phyloP scores from a whole-genome alignment of 768 basidiomycete genomes.

The Amanita phalloides region DNA sequence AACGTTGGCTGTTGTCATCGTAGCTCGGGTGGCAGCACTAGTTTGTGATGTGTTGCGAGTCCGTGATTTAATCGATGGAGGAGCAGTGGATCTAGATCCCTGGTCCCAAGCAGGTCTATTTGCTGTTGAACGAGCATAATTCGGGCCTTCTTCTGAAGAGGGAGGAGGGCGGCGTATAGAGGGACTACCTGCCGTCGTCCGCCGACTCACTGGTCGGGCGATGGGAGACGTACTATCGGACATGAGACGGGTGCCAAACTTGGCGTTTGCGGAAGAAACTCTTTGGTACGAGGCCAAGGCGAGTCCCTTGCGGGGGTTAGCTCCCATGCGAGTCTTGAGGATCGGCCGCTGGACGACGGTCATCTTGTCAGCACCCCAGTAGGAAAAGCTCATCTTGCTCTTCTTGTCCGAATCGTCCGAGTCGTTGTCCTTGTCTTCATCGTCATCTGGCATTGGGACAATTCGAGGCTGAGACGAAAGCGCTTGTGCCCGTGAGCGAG shows the following conservation, averaged over 20 bases:
- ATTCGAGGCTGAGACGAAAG: conserved; percentile 50
- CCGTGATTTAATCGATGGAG: conserved; percentile 37
- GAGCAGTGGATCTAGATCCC: conserved; percentile 20
- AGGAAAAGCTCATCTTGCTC: conserved; percentile 91
- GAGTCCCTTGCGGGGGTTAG: conserved; percentile 30
- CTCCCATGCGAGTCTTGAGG: conserved; percentile 35
- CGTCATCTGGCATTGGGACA: conserved; percentile 59
- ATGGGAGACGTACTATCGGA: conserved; percentile 41
- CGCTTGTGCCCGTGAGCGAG: conserved; percentile 55
- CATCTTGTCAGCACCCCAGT: conserved; percentile 88
- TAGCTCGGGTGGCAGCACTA: conserved; percentile 39
- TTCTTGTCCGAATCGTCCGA: conserved; percentile 84
- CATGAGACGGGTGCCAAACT: conserved; percentile 80
- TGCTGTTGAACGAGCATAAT: conserved; percentile 60
- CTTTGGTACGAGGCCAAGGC: conserved; percentile 52
- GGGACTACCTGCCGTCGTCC: conserved; percentile 38
- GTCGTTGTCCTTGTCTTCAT: conserved; percentile 43
- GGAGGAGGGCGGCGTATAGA: conserved; percentile 29
- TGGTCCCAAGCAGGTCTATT: conserved; percentile 66
- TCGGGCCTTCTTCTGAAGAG: conserved; percentile 51
- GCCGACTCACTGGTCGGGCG: conserved; percentile 53
- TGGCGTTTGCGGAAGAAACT: conserved; percentile 84
- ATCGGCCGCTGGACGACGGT: conserved; percentile 69
- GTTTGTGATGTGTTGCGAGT: conserved; percentile 65
- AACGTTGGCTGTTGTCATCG: conserved; percentile 20